These are phyloP conservation scores for Spathaspora girioi DNA, from an alignment of 805 yeast genomes.

Conservation along the genomic window DNA sequence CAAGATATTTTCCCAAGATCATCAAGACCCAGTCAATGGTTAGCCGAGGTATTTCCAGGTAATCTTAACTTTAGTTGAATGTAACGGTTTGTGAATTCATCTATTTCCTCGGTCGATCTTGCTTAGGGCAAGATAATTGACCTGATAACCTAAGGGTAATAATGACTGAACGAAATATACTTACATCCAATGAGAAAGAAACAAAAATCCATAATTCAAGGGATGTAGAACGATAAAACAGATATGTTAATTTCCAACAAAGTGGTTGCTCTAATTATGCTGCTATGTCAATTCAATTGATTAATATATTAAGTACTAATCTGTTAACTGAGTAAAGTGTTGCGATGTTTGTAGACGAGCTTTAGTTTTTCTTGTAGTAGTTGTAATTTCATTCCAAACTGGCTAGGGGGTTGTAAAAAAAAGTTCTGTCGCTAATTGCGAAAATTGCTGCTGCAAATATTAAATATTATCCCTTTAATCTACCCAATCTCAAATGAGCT, in stretches of 20 bases:
- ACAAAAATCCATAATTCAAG: constrained; percentile 23
- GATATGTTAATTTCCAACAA: too few species aligned
- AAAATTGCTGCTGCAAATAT: too few species aligned
- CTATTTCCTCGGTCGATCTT: background rate
- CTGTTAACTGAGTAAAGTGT: too few species aligned
- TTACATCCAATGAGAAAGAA: constrained; percentile 33
- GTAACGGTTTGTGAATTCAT: background rate
- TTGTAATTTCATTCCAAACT: too few species aligned
- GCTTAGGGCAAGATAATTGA: background rate
- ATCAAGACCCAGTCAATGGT: background rate
- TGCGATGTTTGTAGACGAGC: too few species aligned
- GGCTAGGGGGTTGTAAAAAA: too few species aligned
- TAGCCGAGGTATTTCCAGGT: background rate
- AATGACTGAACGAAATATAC: constrained; percentile 10
- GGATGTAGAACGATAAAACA: background rate
- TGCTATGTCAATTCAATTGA: background rate
- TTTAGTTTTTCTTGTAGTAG: too few species aligned
- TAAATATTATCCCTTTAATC: too few species aligned
- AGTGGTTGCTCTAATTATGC: background rate
- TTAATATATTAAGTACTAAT: too few species aligned
- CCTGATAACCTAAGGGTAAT: background rate
- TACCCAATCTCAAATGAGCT: too few species aligned
- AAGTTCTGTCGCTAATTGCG: too few species aligned
- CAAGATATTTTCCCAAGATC: background rate
- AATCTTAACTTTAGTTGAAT: background rate